Evolutionary conservation across 331 rosid genomes (phyloP).

Genomic region (Dryas integrifolia): DNA sequence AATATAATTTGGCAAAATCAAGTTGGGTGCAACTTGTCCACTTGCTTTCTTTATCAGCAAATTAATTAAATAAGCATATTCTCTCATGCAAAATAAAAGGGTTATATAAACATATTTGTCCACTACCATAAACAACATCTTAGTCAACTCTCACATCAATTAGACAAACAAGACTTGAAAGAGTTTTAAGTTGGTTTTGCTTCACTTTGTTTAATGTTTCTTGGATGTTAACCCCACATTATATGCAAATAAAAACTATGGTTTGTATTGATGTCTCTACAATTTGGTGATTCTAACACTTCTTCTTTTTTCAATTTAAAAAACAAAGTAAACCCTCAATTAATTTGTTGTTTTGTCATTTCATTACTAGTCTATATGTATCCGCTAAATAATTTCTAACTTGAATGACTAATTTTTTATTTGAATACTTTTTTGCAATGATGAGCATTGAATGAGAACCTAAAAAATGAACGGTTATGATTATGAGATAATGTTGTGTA

Average conservation of each 20-base stretch:
- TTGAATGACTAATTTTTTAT: too few relatives aligned
- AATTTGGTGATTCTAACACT: background rate
- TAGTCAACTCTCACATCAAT: slow-evolving; percentile 16
- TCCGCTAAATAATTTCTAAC: too few relatives aligned
- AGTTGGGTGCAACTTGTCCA: slow-evolving; percentile 1
- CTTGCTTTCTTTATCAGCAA: background rate
- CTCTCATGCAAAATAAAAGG: background rate
- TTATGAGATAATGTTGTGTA: too few relatives aligned
- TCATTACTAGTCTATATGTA: background rate
- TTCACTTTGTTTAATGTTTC: slow-evolving; percentile 7
- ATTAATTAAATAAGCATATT: slow-evolving; percentile 1
- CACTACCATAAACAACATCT: slow-evolving; percentile 1
- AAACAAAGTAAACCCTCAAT: background rate
- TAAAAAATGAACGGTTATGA: too few relatives aligned
- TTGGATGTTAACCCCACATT: slow-evolving; percentile 6
- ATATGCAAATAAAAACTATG: background rate
- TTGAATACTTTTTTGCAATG: too few relatives aligned
- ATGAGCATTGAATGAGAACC: too few relatives aligned
- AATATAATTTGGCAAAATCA: background rate
- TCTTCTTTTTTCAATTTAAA: background rate
- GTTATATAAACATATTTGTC: slow-evolving; percentile 10
- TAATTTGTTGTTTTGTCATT: background rate
- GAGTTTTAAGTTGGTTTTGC: background rate
- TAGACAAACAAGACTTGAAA: background rate
- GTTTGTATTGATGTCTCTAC: background rate